Conservation (phyloP, 2,329 filamentous ascomycete genomes). For the Colletotrichum sublineola region DNA sequence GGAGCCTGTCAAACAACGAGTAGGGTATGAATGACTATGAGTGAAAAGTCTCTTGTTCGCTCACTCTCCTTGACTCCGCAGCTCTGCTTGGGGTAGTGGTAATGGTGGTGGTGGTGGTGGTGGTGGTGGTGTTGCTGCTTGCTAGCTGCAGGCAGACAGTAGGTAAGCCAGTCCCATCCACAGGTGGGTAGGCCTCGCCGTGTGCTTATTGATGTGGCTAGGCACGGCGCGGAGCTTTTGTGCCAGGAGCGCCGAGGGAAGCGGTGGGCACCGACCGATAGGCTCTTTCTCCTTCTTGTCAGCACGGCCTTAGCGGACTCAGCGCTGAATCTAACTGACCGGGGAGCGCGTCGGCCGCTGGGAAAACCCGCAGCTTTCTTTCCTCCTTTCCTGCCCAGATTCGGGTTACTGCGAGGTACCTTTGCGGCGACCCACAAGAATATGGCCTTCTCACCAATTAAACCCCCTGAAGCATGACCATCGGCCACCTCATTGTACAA, state of each 20-base stretch:
- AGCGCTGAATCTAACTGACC: constrained; percentile 17
- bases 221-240: constrained; percentile 34
- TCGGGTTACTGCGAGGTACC: constrained; percentile 1
- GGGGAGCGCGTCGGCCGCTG: constrained; percentile 30
- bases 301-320: constrained; percentile 15
- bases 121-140: constrained; percentile 22
- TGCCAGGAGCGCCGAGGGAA: constrained; percentile 12
- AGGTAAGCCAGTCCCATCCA: constrained; percentile 11
- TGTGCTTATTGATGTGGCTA: constrained; percentile 17
- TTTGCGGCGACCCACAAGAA: constrained; percentile 1
- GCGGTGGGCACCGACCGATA: constrained; percentile 22
- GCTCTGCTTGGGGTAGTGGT: constrained; percentile 12
- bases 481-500: neutral
- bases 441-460: constrained; percentile 1
- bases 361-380: constrained; percentile 19
- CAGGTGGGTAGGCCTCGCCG: constrained; percentile 23
- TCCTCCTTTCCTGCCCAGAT: neutral
- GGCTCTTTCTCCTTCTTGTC: constrained; percentile 13
- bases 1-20: constrained; percentile 3
- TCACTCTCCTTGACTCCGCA: constrained; percentile 33
- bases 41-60: constrained; percentile 11
- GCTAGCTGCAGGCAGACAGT: constrained; percentile 25
- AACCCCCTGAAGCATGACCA: neutral
- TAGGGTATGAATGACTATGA: constrained; percentile 22
- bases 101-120: neutral